A percentile compares a stretch with the other conserved stretches of the same genome.
These are phyloP conservation scores for Canariomyces notabilis DNA, from an alignment of 2,329 filamentous ascomycete genomes.

Conservation along the genomic window DNA sequence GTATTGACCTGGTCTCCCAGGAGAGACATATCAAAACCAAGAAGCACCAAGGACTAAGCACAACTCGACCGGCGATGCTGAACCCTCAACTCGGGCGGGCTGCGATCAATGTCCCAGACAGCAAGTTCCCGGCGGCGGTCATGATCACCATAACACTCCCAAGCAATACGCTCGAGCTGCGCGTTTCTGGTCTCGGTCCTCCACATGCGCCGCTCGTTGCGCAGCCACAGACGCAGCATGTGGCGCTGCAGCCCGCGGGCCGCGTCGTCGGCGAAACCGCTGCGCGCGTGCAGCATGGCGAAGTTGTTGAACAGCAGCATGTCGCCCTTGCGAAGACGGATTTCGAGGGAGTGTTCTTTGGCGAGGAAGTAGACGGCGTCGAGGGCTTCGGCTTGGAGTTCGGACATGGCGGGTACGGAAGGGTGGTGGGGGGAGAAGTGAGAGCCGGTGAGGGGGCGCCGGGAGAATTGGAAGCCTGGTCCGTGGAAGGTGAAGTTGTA, in stretches of 20 bases:
- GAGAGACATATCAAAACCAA: neutral
- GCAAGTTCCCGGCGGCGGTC: slow-evolving; percentile 13
- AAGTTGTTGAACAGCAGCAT: slow-evolving; percentile 25
- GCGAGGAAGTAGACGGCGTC: slow-evolving; percentile 23
- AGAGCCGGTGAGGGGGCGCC: slow-evolving; percentile 21
- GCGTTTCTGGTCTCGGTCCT: slow-evolving; percentile 7
- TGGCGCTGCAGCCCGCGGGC: slow-evolving; percentile 8
- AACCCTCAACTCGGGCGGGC: slow-evolving; percentile 22
- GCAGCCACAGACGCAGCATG: slow-evolving; percentile 23
- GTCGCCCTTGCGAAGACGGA: slow-evolving; percentile 17
- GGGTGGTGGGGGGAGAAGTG: slow-evolving; percentile 23
- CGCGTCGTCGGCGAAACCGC: slow-evolving; percentile 18
- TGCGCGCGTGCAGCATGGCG: slow-evolving; percentile 23
- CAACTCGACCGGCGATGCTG: slow-evolving; percentile 21
- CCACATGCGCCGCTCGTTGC: slow-evolving; percentile 19
- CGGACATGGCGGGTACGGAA: slow-evolving; percentile 22
- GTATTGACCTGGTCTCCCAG: too few relatives aligned
- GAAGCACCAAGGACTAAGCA: too few relatives aligned
- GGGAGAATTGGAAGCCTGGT: slow-evolving; percentile 24
- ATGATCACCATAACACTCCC: slow-evolving; percentile 23
- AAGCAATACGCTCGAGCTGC: slow-evolving; percentile 15
- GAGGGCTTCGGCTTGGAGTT: slow-evolving; percentile 23
- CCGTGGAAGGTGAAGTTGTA: slow-evolving; percentile 20
- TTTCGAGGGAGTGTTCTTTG: slow-evolving; percentile 15
- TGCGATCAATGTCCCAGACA: slow-evolving; percentile 22